Evolutionary conservation across 352 stramenopile genomes (phyloP).

Genomic region (Pythium rhizo-oryzae): DNA sequence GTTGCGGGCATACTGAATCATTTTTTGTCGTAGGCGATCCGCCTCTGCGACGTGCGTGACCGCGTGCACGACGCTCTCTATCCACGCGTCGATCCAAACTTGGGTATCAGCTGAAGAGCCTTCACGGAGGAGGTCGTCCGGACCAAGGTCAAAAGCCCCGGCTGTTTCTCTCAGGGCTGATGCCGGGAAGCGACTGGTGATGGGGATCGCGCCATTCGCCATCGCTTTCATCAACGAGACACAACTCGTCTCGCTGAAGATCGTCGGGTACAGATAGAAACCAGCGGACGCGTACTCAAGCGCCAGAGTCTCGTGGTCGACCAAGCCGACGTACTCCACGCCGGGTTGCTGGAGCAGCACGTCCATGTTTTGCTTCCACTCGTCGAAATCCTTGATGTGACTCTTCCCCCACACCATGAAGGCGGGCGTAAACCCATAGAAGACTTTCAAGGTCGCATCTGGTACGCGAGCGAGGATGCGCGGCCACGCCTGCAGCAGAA

Average conservation of each 20-base stretch:
- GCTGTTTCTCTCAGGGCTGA: constrained; percentile 77
- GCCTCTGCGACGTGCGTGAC: constrained; percentile 35
- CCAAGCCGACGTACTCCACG: constrained; percentile 81
- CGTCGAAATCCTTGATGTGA: constrained; percentile 49
- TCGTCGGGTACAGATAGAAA: constrained; percentile 92
- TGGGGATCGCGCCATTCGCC: constrained; percentile 86
- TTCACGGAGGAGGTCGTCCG: constrained; percentile 25
- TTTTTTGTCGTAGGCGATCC: constrained; percentile 37
- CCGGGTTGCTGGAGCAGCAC: constrained; percentile 40
- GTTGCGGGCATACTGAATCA: constrained; percentile 60
- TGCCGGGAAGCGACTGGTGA: constrained; percentile 73
- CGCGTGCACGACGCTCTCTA: constrained; percentile 49
- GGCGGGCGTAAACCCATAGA: constrained; percentile 87
- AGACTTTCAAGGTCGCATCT: constrained; percentile 71
- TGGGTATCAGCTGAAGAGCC: constrained; percentile 30
- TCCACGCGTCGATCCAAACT: constrained; percentile 55
- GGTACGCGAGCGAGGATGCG: constrained; percentile 58
- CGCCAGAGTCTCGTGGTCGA: constrained; percentile 75
- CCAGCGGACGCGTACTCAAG: constrained; percentile 68
- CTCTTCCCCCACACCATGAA: constrained; percentile 69
- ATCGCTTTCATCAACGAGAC: constrained; percentile 94
- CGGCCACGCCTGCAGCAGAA: constrained; percentile 73
- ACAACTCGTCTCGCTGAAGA: constrained; percentile 90
- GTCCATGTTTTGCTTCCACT: constrained; percentile 65
- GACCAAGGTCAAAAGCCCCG: constrained; percentile 75